Evolutionary conservation across 73 alveolate genomes (phyloP).

Genomic region (Paramecium biaurelia): DNA sequence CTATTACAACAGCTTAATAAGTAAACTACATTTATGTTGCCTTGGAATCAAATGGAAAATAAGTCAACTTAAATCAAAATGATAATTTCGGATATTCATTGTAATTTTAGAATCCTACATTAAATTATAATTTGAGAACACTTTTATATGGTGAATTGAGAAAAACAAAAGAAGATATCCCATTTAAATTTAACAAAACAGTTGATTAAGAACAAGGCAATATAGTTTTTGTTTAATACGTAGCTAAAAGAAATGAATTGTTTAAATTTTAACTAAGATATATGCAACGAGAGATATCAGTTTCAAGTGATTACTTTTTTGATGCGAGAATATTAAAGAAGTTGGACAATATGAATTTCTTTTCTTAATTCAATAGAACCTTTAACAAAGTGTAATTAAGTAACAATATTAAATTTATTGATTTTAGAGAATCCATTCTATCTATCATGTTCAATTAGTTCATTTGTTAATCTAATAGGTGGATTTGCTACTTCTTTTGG

Average conservation of each 20-base stretch:
- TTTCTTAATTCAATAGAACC: not conserved
- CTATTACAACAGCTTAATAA: not conserved
- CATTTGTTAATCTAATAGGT: slow-evolving; percentile 82
- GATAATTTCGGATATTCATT: not conserved
- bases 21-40: slow-evolving; percentile 18
- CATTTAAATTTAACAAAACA: not conserved
- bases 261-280: slow-evolving; percentile 27
- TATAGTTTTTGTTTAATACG: slow-evolving; percentile 25
- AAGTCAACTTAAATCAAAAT: not conserved
- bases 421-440: slow-evolving; percentile 10
- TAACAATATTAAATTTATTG: not conserved
- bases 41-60: not conserved
- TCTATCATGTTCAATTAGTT: slow-evolving; percentile 58
- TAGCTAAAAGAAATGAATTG: slow-evolving; percentile 39
- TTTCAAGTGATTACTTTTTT: slow-evolving; percentile 20
- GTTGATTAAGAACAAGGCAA: slow-evolving; percentile 13
- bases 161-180: not conserved
- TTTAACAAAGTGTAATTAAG: not conserved
- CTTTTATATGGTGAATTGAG: not conserved
- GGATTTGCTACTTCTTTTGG: slow-evolving; percentile 90
- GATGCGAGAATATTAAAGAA: slow-evolving; percentile 20
- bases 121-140: slow-evolving; percentile 30
- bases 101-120: not conserved
- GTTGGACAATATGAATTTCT: not conserved
- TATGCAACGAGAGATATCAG: not conserved